Conservation (phyloP, 2,329 filamentous ascomycete species). For the Eutypa lata region DNA sequence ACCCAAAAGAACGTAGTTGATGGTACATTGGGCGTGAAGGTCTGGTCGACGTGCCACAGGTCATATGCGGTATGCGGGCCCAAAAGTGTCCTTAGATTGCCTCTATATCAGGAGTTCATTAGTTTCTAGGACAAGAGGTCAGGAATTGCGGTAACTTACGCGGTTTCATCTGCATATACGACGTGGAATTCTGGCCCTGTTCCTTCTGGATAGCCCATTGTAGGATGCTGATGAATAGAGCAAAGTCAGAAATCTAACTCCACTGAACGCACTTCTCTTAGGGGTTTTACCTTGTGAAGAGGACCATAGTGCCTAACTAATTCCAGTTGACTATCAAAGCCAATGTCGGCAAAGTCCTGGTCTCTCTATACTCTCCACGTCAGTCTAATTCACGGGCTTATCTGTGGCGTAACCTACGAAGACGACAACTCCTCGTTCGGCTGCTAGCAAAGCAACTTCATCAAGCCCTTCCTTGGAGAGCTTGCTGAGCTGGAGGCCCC, state of each 20-base stretch:
- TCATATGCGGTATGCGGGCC: slow-evolving; percentile 25
- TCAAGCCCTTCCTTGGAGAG: slow-evolving; percentile 22
- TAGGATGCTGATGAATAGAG: slow-evolving; percentile 18
- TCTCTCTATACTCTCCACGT: slow-evolving; percentile 17
- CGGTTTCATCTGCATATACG: slow-evolving; percentile 29
- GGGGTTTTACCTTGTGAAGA: slow-evolving; percentile 18
- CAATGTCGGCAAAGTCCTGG: slow-evolving; percentile 29
- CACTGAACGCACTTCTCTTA: not conserved
- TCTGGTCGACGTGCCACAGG: slow-evolving; percentile 32
- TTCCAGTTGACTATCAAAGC: slow-evolving; percentile 27
- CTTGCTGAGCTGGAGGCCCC: slow-evolving; percentile 26
- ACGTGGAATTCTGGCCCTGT: slow-evolving; percentile 31
- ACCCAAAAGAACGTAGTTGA: slow-evolving; percentile 33
- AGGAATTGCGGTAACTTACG: slow-evolving; percentile 12
- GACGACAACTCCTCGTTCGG: slow-evolving; percentile 29
- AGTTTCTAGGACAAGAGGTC: not conserved
- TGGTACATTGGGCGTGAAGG: slow-evolving; percentile 28
- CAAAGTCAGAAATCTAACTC: not conserved
- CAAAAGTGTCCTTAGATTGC: slow-evolving; percentile 25
- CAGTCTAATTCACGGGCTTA: not conserved
- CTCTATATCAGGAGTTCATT: slow-evolving; percentile 4
- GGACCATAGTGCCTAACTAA: slow-evolving; percentile 29
- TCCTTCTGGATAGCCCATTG: slow-evolving; percentile 28
- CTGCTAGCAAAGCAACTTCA: slow-evolving; percentile 27
- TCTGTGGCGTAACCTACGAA: slow-evolving; percentile 16